A percentile compares a stretch with the other conserved stretches of the same genome.
Conservation (phyloP, 331 rosid species). For the Rhamnella rubrinervis region DNA sequence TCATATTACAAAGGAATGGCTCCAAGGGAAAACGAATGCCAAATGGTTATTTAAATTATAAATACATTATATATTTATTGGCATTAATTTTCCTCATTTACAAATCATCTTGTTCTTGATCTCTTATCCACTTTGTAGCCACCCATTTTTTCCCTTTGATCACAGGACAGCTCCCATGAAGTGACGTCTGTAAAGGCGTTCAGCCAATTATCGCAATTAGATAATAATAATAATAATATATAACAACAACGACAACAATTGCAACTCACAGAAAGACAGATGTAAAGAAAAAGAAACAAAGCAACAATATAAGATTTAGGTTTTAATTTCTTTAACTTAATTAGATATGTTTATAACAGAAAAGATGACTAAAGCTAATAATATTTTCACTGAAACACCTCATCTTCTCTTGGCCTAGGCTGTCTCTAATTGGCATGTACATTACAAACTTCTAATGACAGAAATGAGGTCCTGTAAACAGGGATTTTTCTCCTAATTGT, state of each 20-base stretch:
- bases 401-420: too few species aligned
- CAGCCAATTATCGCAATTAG: slow-evolving; percentile 10
- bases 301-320: background rate
- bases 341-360: too few species aligned
- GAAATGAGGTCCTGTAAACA: too few species aligned
- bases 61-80: too few species aligned
- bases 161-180: slow-evolving; percentile 93
- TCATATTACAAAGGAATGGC: background rate
- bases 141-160: slow-evolving; percentile 90
- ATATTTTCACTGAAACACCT: too few species aligned
- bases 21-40: background rate
- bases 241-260: background rate
- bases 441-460: too few species aligned
- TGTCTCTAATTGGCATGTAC: too few species aligned
- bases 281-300: background rate
- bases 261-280: background rate
- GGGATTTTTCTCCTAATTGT: background rate
- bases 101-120: slow-evolving; percentile 42
- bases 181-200: slow-evolving; percentile 56
- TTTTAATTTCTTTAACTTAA: too few species aligned
- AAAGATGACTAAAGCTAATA: too few species aligned
- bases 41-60: background rate
- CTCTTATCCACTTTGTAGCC: slow-evolving; percentile 88
- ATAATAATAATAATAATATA: background rate
- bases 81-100: background rate